phyloP scores from a whole-genome alignment of 768 basidiomycete genomes.

The Naganishia kalamii region DNA sequence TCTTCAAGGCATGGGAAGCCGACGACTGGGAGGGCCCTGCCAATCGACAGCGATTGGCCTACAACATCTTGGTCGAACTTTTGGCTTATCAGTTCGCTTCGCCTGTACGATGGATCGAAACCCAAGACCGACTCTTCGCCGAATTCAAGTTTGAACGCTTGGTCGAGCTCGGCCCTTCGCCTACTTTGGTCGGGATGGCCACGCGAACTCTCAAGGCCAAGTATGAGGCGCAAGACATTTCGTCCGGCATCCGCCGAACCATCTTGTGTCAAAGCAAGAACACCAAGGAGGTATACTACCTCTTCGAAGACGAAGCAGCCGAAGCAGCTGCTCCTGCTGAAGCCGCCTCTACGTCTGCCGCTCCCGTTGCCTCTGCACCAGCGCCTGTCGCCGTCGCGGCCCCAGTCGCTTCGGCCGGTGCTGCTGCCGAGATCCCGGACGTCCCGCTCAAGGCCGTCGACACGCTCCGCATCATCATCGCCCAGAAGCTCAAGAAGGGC shows the following conservation, averaged over 20 bases:
- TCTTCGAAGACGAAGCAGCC: conserved; percentile 79
- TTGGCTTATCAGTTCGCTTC: conserved; percentile 88
- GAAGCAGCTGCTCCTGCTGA: conserved; percentile 47
- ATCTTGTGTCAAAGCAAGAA: conserved; percentile 95
- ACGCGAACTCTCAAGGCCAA: conserved; percentile 53
- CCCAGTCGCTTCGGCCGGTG: conserved; percentile 49
- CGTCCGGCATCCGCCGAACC: conserved; percentile 65
- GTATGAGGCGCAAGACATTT: conserved; percentile 84
- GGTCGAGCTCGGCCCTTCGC: conserved; percentile 92
- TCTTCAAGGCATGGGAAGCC: conserved; percentile 88
- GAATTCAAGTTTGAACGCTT: conserved; percentile 82
- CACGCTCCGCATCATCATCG: conserved; percentile 77
- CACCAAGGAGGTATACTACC: conserved; percentile 93
- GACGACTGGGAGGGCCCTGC: conserved; percentile 75
- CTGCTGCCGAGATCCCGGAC: conserved; percentile 74
- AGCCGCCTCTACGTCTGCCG: conserved; percentile 44
- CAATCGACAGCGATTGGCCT: conserved; percentile 88
- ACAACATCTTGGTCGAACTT: conserved; percentile 91
- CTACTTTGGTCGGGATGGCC: conserved; percentile 72
- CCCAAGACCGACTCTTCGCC: conserved; percentile 87
- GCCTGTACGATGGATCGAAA: conserved; percentile 98
- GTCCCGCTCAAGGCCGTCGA: conserved; percentile 86
- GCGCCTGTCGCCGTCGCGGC: conserved; percentile 47
- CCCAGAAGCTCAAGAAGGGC: conserved; percentile 96
- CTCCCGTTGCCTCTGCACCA: conserved; percentile 49